Evolutionary conservation across 2,329 filamentous ascomycete genomes (phyloP), one percentile per base, ranked within the genome.

Genomic region (Epichloe scottii): DNA sequence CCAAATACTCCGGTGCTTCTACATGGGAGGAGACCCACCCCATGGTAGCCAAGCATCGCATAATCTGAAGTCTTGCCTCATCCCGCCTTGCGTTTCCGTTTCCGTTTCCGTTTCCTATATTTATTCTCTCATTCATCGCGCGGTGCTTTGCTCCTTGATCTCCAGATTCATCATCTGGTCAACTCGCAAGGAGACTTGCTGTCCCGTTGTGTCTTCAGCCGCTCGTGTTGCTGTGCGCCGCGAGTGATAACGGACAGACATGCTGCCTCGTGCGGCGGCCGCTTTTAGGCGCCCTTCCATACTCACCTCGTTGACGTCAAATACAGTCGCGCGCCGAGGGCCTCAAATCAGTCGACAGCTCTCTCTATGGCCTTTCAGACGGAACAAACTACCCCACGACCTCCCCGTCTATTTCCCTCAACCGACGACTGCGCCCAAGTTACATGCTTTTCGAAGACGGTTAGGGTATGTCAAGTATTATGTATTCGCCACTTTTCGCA

Each of bases 351-450:
- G 8, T 17, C 49, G 66, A 48, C 58, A 58, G 49, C 58, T 69
- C 37, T 68, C 66, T 0, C 56, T 69, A 21, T 54, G 67, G 11
- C 66, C 66, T 39, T 68, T 66, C 59, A 60, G 61, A 47, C 59
- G 56, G 51, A 59, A 52, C 41, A 49, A 54, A 33, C 8, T 52
- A 5, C 15, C 56, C 2, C 48, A 56, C 2, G 55, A 58, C 5
- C 44, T 67, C 1, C 65, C 66, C 0, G 60, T 68, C 2, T 69
- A 68, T 46, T 70, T 70, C 26, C 54, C 63, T 4, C 59, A 51
- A 26, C 53, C 47, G 12, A 17, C 51, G 40, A 19, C 46, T 8
- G 35, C 41, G 17, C 38, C 49, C 12, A 39, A 41, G 26, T 46
- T 33, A 30, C 45, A 48, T 41, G 42, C 42, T 19, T 53, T 53